phyloP scores from a whole-genome alignment of 2,329 filamentous ascomycete genomes.

The Aureobasidium uvarum region DNA sequence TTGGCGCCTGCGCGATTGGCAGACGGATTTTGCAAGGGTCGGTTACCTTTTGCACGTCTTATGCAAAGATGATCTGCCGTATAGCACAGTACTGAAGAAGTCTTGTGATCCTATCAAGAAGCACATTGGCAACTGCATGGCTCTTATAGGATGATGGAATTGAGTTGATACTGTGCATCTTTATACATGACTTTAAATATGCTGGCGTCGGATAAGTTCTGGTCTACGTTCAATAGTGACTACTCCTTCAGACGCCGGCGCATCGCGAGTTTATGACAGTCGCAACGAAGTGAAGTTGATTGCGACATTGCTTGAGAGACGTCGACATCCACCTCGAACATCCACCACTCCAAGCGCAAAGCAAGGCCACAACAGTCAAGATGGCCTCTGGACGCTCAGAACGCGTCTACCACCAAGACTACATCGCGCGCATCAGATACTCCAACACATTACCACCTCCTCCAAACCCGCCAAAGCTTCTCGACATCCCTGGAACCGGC shows the following conservation, averaged over 20 bases:
- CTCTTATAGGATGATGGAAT: not conserved
- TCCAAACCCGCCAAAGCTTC: slow-evolving; percentile 90
- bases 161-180: not conserved
- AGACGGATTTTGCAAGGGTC: not conserved
- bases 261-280: slow-evolving; percentile 6
- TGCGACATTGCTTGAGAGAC: not conserved
- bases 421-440: slow-evolving; percentile 93
- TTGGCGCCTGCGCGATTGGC: slow-evolving; percentile 8
- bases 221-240: not conserved
- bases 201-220: slow-evolving; percentile 4
- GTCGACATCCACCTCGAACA: not conserved
- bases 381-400: slow-evolving; percentile 29
- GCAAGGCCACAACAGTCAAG: not conserved
- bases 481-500: slow-evolving; percentile 93
- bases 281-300: not conserved
- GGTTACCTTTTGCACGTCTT: not conserved
- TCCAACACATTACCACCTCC: slow-evolving; percentile 94
- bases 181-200: not conserved
- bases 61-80: no score
- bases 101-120: not conserved
- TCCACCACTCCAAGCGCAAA: not conserved
- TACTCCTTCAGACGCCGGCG: not conserved
- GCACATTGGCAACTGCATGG: not conserved
- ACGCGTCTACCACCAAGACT: slow-evolving; percentile 75
- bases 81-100: not conserved